Percentiles rank a stretch among this genome's conserved stretches.
These are phyloP conservation scores for Vinca minor DNA, from an alignment of 257 asterid species.

Conservation along the genomic window DNA sequence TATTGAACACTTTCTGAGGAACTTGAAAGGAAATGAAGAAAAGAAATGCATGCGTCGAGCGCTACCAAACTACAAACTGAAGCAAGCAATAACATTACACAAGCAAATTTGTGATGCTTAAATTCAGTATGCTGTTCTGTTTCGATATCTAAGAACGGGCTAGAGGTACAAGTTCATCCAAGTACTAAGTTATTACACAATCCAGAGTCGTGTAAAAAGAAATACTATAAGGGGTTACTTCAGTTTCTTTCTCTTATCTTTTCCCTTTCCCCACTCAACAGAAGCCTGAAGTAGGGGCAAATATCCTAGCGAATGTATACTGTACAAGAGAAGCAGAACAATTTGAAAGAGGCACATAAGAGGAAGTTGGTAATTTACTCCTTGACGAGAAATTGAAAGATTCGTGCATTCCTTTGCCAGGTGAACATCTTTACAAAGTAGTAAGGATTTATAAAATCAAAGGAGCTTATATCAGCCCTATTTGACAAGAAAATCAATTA, in stretches of 20 bases:
- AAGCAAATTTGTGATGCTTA: background rate
- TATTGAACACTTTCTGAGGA: background rate
- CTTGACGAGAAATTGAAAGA: background rate
- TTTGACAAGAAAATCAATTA: background rate
- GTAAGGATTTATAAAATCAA: background rate
- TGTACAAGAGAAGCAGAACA: slow-evolving; percentile 2
- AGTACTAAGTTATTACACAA: background rate
- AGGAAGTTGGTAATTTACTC: background rate
- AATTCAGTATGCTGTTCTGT: background rate
- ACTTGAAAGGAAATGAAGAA: background rate
- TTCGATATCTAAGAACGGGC: background rate
- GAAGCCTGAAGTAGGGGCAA: background rate
- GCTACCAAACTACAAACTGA: background rate
- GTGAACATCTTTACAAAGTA: background rate
- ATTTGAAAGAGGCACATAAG: background rate
- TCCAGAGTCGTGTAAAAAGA: no score
- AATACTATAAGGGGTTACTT: background rate
- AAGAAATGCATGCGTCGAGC: background rate
- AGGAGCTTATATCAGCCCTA: no score
- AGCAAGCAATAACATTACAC: background rate
- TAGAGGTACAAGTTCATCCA: background rate
- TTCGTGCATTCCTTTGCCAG: background rate
- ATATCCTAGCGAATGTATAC: background rate
- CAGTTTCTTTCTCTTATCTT: background rate
- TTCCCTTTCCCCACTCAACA: background rate